phyloP scores from a whole-genome alignment of 2,329 filamentous ascomycete genomes.

The Dryadomyces quercus-mongolicae region DNA sequence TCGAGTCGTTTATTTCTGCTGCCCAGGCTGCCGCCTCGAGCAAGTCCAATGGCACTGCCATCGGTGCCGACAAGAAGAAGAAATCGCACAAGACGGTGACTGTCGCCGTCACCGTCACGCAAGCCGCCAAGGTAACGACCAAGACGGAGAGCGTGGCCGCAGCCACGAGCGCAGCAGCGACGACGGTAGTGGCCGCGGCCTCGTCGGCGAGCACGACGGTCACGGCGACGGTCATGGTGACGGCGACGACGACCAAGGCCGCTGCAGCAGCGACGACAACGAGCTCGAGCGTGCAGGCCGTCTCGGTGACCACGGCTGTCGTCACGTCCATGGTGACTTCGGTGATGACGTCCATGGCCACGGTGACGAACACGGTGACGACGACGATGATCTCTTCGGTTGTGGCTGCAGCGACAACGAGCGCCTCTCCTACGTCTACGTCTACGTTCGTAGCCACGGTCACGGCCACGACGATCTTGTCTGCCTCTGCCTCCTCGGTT shows the following conservation, averaged over 20 bases:
- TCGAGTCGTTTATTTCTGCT: not conserved
- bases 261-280: not conserved
- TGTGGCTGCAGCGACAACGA: not conserved
- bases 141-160: not conserved
- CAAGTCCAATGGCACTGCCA: too few species aligned
- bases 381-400: not conserved
- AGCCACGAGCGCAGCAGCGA: not conserved
- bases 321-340: not conserved
- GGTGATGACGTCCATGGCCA: not conserved
- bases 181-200: not conserved
- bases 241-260: not conserved
- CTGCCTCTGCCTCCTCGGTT: not conserved
- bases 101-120: not conserved
- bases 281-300: not conserved
- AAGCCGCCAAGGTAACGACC: not conserved
- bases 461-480: not conserved
- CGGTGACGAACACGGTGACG: not conserved
- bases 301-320: not conserved
- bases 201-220: not conserved
- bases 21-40: not conserved
- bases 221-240: not conserved
- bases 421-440: not conserved
- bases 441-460: not conserved
- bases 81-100: constrained; percentile 1
- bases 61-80: not conserved